A percentile compares a stretch with the other conserved stretches of the same genome.
Conservation (phyloP, 768 basidiomycete species). For the Lenzites betulinus region DNA sequence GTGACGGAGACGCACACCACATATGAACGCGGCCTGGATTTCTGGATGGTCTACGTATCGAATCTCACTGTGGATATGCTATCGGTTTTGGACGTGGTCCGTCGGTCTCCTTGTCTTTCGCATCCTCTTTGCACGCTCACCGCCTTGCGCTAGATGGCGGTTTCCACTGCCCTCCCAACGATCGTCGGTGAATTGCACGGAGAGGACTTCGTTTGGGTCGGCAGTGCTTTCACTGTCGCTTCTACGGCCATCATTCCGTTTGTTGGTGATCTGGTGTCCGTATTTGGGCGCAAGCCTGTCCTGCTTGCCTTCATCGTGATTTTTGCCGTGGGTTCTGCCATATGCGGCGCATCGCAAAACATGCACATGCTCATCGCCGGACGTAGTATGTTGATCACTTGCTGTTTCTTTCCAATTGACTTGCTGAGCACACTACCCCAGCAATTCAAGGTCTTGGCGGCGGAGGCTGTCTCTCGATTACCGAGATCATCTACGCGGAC, state of each 20-base stretch:
- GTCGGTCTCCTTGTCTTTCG: no score
- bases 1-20: no score
- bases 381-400: slow-evolving; percentile 18
- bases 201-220: slow-evolving; percentile 28
- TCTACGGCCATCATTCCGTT: slow-evolving; percentile 38
- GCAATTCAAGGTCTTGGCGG: slow-evolving; percentile 31
- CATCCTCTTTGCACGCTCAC: no score
- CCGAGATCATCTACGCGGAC: slow-evolving; percentile 29
- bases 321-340: slow-evolving; percentile 43
- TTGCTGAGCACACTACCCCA: no score
- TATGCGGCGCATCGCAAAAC: slow-evolving; percentile 40
- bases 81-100: slow-evolving; percentile 15
- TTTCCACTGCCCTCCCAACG: slow-evolving; percentile 26
- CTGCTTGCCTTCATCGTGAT: slow-evolving; percentile 31
- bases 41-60: slow-evolving; percentile 20
- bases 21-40: slow-evolving; percentile 12
- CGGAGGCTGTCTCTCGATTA: slow-evolving; percentile 21
- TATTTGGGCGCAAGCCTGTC: slow-evolving; percentile 39
- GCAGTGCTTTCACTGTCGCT: slow-evolving; percentile 37
- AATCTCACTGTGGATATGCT: slow-evolving; percentile 15
- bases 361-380: slow-evolving; percentile 46
- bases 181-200: slow-evolving; percentile 24
- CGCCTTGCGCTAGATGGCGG: slow-evolving; percentile 3
- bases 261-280: slow-evolving; percentile 33
- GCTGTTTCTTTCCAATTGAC: no score